Conservation (phyloP, 805 yeast genomes). For the Metschnikowia picachoensis region DNA sequence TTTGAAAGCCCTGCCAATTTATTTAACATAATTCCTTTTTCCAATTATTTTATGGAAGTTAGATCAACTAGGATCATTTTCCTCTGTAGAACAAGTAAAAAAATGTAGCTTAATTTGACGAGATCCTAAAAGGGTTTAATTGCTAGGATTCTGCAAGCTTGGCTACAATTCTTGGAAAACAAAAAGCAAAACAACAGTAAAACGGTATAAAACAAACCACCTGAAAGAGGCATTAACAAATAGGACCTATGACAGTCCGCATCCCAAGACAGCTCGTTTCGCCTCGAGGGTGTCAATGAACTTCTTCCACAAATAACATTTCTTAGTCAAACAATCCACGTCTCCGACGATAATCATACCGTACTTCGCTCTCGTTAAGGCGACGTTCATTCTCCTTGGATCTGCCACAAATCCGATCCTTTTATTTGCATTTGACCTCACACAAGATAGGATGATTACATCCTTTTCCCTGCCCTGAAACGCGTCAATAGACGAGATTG, state of each 20-base stretch:
- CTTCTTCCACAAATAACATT: constrained; percentile 72
- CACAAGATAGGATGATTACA: constrained; percentile 40
- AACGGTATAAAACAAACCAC: no score
- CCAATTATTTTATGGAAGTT: no score
- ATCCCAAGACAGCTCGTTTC: neutral
- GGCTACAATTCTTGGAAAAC: no score
- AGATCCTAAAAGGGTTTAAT: no score
- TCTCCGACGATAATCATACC: constrained; percentile 65
- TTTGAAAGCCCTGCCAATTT: no score
- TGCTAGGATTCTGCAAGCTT: no score
- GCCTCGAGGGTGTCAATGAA: constrained; percentile 9
- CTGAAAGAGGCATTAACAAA: neutral
- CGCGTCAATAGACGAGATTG: constrained; percentile 59
- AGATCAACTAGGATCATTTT: no score
- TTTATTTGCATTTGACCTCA: constrained; percentile 38
- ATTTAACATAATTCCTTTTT: no score
- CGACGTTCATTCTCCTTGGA: constrained; percentile 42
- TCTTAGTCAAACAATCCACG: constrained; percentile 63
- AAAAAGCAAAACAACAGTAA: no score
- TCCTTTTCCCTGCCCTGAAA: constrained; percentile 44
- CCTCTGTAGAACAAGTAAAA: no score
- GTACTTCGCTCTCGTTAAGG: constrained; percentile 40
- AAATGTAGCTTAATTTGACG: no score
- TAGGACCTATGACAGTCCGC: neutral
- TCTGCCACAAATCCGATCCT: constrained; percentile 41